These are phyloP conservation scores for Penicillium sp. DNA, from an alignment of 2,329 filamentous ascomycete genomes.

Conservation along the genomic window DNA sequence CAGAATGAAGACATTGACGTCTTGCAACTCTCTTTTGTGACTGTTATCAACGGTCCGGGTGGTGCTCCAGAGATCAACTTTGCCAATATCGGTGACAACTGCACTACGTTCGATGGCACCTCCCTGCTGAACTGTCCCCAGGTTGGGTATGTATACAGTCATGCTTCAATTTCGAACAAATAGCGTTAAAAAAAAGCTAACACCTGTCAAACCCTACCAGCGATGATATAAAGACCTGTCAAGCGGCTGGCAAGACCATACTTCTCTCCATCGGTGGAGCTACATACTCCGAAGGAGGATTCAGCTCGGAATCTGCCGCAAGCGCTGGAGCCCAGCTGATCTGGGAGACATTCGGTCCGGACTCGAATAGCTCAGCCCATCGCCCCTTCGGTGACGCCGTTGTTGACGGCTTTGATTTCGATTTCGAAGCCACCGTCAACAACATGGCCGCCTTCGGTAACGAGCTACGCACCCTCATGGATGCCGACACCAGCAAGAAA, in stretches of 20 bases:
- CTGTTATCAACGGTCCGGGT: conserved; percentile 46
- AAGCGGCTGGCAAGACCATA: conserved; percentile 65
- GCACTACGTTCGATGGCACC: conserved; percentile 57
- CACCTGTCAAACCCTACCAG: conserved; percentile 23
- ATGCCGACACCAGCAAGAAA: conserved; percentile 47
- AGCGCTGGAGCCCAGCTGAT: conserved; percentile 56
- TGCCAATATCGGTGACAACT: conserved; percentile 60
- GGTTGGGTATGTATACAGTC: conserved; percentile 53
- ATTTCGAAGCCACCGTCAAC: conserved; percentile 60
- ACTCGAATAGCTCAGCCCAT: conserved; percentile 41
- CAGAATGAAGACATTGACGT: conserved; percentile 33
- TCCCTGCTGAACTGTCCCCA: conserved; percentile 59
- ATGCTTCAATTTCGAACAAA: neutral
- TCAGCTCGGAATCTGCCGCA: conserved; percentile 52
- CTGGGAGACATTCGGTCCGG: conserved; percentile 68
- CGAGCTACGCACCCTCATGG: conserved; percentile 54
- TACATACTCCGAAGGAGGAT: conserved; percentile 66
- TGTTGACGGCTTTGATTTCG: conserved; percentile 73
- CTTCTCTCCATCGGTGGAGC: conserved; percentile 68
- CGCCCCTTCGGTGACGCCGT: conserved; percentile 65
- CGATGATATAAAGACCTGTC: conserved; percentile 55
- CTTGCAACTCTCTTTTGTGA: conserved; percentile 7
- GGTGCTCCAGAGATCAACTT: conserved; percentile 58
- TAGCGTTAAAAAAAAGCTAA: conserved; percentile 6
- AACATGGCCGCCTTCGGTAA: conserved; percentile 62